Conservation (phyloP, 768 basidiomycete genomes). For the Boletus reticulatus region DNA sequence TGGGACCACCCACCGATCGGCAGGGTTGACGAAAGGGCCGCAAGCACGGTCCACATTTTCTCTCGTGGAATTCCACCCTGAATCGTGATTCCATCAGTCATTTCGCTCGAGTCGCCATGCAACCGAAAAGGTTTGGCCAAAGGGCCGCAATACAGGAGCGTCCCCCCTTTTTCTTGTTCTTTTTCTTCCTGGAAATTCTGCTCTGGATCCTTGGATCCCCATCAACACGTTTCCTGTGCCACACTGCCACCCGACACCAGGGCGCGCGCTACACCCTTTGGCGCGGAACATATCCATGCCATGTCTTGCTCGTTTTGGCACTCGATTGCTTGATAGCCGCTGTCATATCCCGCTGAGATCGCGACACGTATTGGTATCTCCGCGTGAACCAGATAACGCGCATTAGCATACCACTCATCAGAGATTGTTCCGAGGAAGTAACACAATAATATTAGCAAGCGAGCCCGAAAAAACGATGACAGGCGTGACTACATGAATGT, state of each 20-base stretch:
- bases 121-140: not conserved
- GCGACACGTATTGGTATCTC: not conserved
- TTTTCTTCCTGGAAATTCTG: not conserved
- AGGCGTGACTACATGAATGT: not conserved
- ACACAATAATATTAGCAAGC: not conserved
- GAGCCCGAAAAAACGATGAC: not conserved
- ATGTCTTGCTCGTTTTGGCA: not conserved
- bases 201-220: not conserved
- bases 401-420: not conserved
- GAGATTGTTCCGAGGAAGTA: not conserved
- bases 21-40: not conserved
- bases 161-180: too few species aligned
- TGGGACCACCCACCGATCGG: not conserved
- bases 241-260: not conserved
- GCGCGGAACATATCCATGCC: conserved; percentile 6
- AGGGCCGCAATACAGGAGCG: not conserved
- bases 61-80: not conserved
- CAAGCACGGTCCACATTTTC: not conserved
- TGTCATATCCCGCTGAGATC: not conserved
- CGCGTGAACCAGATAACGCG: not conserved
- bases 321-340: not conserved
- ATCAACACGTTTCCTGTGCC: conserved; percentile 14
- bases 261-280: not conserved
- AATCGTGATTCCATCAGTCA: not conserved
- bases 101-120: conserved; percentile 2